Evolutionary conservation across 2,329 filamentous ascomycete species (phyloP).

Genomic region (Rhytidhysteron rufulum): DNA sequence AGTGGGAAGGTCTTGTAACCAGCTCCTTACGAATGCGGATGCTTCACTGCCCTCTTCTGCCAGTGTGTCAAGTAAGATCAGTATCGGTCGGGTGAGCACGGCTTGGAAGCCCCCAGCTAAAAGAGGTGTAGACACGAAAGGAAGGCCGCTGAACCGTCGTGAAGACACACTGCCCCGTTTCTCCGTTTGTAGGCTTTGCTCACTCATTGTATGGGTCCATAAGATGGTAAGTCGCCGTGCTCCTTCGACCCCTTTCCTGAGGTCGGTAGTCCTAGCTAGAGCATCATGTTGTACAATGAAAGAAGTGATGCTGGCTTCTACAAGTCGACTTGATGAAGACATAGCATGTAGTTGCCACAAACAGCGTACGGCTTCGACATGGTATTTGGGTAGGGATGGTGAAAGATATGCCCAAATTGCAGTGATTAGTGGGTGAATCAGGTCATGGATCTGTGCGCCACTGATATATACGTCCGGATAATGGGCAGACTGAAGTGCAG

Average conservation of each 20-base stretch:
- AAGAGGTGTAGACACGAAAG: slow-evolving; percentile 19
- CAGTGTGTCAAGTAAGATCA: slow-evolving; percentile 76
- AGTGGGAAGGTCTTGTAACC: slow-evolving; percentile 65
- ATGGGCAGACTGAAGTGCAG: slow-evolving; percentile 27
- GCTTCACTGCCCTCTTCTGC: slow-evolving; percentile 68
- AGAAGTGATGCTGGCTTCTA: slow-evolving; percentile 73
- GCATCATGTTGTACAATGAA: slow-evolving; percentile 48
- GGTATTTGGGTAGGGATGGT: slow-evolving; percentile 81
- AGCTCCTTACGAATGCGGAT: slow-evolving; percentile 72
- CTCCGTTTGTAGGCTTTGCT: slow-evolving; percentile 32
- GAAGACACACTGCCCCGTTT: slow-evolving; percentile 23
- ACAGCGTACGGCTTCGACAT: slow-evolving; percentile 84
- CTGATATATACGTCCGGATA: slow-evolving; percentile 23
- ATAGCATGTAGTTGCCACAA: slow-evolving; percentile 84
- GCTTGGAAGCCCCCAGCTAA: slow-evolving; percentile 59
- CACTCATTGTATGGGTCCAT: slow-evolving; percentile 69
- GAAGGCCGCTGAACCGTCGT: slow-evolving; percentile 27
- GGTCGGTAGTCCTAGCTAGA: background rate
- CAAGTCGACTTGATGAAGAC: slow-evolving; percentile 62
- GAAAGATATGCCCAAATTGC: slow-evolving; percentile 79
- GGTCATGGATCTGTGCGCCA: slow-evolving; percentile 50
- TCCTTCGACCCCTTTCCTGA: slow-evolving; percentile 44
- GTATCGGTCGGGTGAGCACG: slow-evolving; percentile 75
- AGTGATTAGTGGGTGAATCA: slow-evolving; percentile 66
- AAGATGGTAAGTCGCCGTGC: slow-evolving; percentile 69